Evolutionary conservation across 73 alveolate species (phyloP), one percentile per base, ranked within the genome.

Genomic region (Symbiodinium pilosum): DNA sequence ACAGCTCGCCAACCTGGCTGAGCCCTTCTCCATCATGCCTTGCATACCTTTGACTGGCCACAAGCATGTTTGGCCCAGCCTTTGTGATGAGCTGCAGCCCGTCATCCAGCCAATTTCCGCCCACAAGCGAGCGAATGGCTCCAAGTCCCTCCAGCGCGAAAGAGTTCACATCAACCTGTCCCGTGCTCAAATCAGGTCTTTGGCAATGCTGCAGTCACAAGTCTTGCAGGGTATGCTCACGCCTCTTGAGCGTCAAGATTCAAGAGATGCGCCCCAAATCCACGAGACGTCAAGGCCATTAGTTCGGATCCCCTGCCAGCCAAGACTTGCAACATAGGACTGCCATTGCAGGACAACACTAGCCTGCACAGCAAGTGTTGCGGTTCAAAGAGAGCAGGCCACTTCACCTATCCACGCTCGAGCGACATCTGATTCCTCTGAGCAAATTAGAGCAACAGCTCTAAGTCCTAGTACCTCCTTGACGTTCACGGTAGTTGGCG

Each of bases 1-100:
- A 71, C 81, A 91, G 97, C 84, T 91, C 81, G 2, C 97, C 97
- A 14, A 69, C 88, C 97, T 91, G 56, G n/a, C 47, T 52, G 83
- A 39, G 54, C 26, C 81, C 41, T 43, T 12, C 42, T 24, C 38
- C 81, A 24, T 44, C 87, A 77, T 34, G 43, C n/a, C n/a, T n/a
- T n/a, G n/a, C 30, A 20, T 28, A 77, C 40, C 39, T 28, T 20
- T 21, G 68, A 26, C 43, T 0, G n/a, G n/a, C n/a, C n/a, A n/a
- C n/a, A n/a, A n/a, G n/a, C n/a, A n/a, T n/a, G n/a, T 32, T 28
- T 39, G 43, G 24, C 8, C 40, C 68, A 4, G 88, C 97, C 97
- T 91, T 91, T 20, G 97, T 91, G 89, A 91, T 69, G 81, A 91
- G 87, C 54, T 91, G 97, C 59, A 91, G 52, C n/a, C 97, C 97